These are phyloP conservation scores for Citropsis articulata DNA, from an alignment of 345 rosid species.

Conservation along the genomic window DNA sequence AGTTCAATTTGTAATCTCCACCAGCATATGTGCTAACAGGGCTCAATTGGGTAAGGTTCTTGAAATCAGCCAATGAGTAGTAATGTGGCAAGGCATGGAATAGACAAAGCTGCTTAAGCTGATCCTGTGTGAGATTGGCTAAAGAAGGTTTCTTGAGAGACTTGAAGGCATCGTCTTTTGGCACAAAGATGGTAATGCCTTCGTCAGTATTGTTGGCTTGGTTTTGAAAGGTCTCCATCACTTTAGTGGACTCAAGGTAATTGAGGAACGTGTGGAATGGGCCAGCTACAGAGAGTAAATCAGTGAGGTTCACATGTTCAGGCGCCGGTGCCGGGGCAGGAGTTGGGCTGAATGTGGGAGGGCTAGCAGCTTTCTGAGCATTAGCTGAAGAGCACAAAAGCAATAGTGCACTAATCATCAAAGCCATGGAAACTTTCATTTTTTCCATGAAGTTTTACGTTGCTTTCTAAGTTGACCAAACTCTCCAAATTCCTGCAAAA, in stretches of 20 bases:
- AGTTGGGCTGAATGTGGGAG: slow-evolving; percentile 50
- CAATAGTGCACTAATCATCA: slow-evolving; percentile 30
- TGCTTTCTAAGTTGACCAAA: slow-evolving; percentile 1
- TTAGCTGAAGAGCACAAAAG: slow-evolving; percentile 34
- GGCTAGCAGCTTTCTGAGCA: slow-evolving; percentile 52
- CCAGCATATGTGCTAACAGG: slow-evolving; percentile 74
- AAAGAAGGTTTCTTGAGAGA: slow-evolving; percentile 62
- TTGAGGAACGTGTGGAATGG: slow-evolving; percentile 74
- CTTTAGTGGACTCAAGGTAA: slow-evolving; percentile 66
- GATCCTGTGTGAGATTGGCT: slow-evolving; percentile 64
- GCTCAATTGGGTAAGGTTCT: slow-evolving; percentile 62
- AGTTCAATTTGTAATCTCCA: slow-evolving; percentile 56
- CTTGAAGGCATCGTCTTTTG: slow-evolving; percentile 76
- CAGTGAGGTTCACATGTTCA: slow-evolving; percentile 61
- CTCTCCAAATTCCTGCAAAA: slow-evolving; percentile 40
- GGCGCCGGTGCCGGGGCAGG: slow-evolving; percentile 84
- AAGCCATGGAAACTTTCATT: slow-evolving; percentile 40
- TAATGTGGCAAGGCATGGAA: slow-evolving; percentile 78
- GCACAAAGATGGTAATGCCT: slow-evolving; percentile 89
- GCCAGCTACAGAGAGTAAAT: slow-evolving; percentile 79
- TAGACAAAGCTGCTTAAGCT: slow-evolving; percentile 72
- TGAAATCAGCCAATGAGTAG: slow-evolving; percentile 75
- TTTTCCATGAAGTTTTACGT: slow-evolving; percentile 17
- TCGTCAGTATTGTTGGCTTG: slow-evolving; percentile 86
- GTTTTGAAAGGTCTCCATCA: slow-evolving; percentile 79